Percentiles rank a stretch among this genome's conserved stretches.
Evolutionary conservation across 2,329 filamentous ascomycete genomes (phyloP).

Genomic region (Paecilomyces niveus): DNA sequence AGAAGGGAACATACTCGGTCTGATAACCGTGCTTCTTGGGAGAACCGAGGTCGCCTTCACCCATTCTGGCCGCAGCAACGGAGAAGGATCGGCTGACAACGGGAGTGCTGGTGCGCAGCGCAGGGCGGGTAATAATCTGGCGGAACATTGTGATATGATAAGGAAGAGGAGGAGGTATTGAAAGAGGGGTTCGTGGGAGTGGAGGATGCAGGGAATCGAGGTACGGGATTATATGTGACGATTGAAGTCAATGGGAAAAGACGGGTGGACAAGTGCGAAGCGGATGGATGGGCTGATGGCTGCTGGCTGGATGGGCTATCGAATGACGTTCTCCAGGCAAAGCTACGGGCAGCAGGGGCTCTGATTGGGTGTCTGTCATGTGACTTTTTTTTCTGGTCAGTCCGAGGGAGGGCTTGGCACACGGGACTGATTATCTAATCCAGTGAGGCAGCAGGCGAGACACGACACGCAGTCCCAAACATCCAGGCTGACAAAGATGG

Average conservation of each 20-base stretch:
- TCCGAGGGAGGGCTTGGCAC: neutral
- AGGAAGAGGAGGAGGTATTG: neutral
- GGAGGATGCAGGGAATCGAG: neutral
- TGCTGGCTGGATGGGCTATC: neutral
- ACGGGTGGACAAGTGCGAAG: neutral
- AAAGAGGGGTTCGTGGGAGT: neutral
- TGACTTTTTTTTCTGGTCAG: neutral
- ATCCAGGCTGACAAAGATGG: too few relatives aligned
- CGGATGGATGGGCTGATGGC: neutral
- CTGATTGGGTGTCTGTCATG: neutral
- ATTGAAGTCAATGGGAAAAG: neutral
- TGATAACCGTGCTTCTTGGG: slow-evolving; percentile 28
- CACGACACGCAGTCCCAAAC: too few relatives aligned
- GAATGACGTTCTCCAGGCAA: neutral
- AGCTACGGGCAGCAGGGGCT: neutral
- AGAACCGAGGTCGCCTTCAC: slow-evolving; percentile 61
- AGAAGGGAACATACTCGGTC: slow-evolving; percentile 26
- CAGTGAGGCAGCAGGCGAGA: neutral
- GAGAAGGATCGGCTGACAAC: slow-evolving; percentile 53
- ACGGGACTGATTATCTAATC: neutral
- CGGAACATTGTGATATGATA: slow-evolving; percentile 6
- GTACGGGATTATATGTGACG: neutral
- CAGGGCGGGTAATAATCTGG: slow-evolving; percentile 49
- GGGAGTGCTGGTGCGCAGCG: slow-evolving; percentile 48
- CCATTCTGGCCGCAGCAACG: slow-evolving; percentile 56